A percentile compares a stretch with the other conserved stretches of the same genome.
phyloP scores from a whole-genome alignment of 2,329 filamentous ascomycete genomes.

The Aspergillus cejpii region DNA sequence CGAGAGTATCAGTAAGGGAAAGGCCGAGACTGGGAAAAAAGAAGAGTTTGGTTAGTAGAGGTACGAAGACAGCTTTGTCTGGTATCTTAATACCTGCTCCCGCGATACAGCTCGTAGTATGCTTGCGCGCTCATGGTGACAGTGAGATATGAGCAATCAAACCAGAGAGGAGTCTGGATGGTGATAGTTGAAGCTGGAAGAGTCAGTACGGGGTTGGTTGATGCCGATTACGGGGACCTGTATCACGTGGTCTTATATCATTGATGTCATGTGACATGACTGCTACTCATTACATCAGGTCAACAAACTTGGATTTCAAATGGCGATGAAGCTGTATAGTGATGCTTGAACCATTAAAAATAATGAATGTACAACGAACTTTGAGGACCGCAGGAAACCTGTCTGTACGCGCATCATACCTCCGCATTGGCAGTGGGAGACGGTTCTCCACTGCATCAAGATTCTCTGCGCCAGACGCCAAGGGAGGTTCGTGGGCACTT shows the following conservation, averaged over 20 bases:
- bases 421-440: not conserved
- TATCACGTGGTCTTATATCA: conserved; percentile 14
- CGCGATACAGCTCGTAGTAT: conserved; percentile 93
- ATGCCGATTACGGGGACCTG: not conserved
- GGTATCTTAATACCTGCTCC: conserved; percentile 69
- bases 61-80: conserved; percentile 1
- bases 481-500: conserved; percentile 4
- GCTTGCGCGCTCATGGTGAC: conserved; percentile 46
- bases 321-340: not conserved
- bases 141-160: not conserved
- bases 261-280: not conserved
- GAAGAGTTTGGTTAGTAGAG: conserved; percentile 6
- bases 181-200: conserved; percentile 4
- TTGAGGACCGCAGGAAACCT: not conserved
- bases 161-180: conserved; percentile 7
- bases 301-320: not conserved
- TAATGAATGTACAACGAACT: not conserved
- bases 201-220: not conserved
- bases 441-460: not conserved
- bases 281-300: not conserved
- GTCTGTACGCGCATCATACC: not conserved
- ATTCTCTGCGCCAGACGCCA: not conserved
- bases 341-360: not conserved
- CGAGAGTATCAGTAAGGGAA: conserved; percentile 90
- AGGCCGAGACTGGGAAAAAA: conserved; percentile 66